These are phyloP conservation scores for Tritrichomonas musculus DNA, from an alignment of 208 protist genomes.

Conservation along the genomic window DNA sequence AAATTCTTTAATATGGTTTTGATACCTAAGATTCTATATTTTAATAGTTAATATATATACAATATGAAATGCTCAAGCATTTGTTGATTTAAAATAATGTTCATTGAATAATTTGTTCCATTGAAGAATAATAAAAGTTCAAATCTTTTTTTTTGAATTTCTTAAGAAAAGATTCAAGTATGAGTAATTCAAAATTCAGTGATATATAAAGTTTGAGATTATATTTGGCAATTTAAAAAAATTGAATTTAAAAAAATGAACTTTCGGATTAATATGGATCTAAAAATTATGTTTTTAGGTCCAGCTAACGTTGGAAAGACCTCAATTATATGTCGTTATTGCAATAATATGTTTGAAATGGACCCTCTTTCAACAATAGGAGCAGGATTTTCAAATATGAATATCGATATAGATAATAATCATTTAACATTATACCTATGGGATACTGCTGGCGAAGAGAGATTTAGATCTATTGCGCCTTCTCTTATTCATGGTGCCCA, in stretches of 20 bases:
- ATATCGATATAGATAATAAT: neutral
- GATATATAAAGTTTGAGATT: neutral
- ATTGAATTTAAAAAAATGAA: neutral
- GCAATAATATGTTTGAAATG: neutral
- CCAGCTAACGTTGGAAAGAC: neutral
- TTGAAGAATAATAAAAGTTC: neutral
- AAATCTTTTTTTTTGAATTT: neutral
- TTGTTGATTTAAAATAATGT: neutral
- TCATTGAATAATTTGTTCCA: neutral
- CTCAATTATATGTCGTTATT: neutral
- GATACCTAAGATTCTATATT: neutral
- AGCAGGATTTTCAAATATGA: neutral
- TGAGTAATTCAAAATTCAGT: neutral
- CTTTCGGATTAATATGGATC: neutral
- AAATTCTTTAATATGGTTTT: neutral
- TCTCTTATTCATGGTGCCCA: neutral
- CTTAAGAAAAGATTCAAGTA: neutral
- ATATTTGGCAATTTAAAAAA: neutral
- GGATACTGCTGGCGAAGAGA: slow-evolving; percentile 29
- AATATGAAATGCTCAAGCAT: neutral
- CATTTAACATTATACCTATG: neutral
- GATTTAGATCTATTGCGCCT: neutral
- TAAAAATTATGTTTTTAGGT: neutral
- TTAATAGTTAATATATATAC: neutral
- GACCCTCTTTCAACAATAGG: neutral